Evolutionary conservation across 2,329 filamentous ascomycete species (phyloP).

Genomic region (Neonectria punicea): DNA sequence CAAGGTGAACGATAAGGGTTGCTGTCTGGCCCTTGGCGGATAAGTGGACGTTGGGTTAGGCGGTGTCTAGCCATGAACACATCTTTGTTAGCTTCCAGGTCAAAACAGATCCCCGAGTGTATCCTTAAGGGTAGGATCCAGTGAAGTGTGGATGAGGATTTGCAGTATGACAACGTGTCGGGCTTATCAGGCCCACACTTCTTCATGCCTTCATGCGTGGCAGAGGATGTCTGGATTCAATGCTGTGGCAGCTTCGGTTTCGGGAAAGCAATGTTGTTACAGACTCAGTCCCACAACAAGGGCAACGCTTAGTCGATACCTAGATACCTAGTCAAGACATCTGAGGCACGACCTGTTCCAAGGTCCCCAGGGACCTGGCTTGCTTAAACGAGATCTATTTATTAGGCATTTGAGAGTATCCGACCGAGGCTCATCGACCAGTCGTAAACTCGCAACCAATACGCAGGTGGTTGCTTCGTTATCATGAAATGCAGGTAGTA

Average conservation of each 20-base stretch:
- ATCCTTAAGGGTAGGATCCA: neutral
- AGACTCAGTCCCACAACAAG: neutral
- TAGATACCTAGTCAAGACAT: neutral
- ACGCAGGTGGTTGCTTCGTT: neutral
- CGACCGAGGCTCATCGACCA: neutral
- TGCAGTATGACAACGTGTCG: neutral
- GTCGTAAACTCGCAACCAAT: neutral
- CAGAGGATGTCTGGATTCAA: neutral
- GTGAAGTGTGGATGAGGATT: neutral
- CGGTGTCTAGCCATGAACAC: neutral
- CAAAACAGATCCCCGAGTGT: neutral
- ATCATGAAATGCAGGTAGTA: neutral
- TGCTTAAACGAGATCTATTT: neutral
- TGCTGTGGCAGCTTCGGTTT: neutral
- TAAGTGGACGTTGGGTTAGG: no score
- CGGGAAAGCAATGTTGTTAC: neutral
- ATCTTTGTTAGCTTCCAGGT: neutral
- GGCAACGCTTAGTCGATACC: neutral
- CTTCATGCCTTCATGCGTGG: neutral
- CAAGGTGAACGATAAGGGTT: no score
- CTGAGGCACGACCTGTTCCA: neutral
- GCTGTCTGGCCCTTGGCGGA: no score
- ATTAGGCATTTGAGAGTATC: neutral
- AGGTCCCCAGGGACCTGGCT: neutral
- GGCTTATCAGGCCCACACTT: neutral